Evolutionary conservation across 2,329 filamentous ascomycete genomes (phyloP).

Genomic region (Penicillium verrucosum): DNA sequence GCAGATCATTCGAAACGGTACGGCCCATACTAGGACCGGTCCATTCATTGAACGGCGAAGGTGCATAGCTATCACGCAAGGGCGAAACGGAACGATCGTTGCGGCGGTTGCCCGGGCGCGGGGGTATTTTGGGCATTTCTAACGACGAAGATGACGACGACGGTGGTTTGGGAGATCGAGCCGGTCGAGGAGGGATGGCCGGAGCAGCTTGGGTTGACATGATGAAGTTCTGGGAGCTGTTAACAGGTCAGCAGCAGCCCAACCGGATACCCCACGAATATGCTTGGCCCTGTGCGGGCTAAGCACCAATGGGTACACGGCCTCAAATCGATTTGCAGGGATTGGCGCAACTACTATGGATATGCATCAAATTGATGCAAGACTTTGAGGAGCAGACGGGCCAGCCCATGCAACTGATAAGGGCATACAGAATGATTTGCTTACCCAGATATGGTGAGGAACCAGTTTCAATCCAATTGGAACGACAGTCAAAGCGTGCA

Average conservation of each 20-base stretch:
- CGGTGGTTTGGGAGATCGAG: slow-evolving; percentile 51
- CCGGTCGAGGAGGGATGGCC: slow-evolving; percentile 61
- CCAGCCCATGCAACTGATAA: slow-evolving; percentile 15
- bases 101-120: slow-evolving; percentile 65
- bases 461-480: slow-evolving; percentile 10
- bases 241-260: slow-evolving; percentile 15
- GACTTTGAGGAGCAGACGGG: not conserved
- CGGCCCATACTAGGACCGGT: slow-evolving; percentile 40
- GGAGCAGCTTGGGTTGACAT: slow-evolving; percentile 51
- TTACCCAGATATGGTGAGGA: slow-evolving; percentile 19
- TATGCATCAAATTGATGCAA: slow-evolving; percentile 5
- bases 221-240: slow-evolving; percentile 11
- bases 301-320: not conserved
- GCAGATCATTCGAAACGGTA: slow-evolving; percentile 36
- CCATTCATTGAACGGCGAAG: slow-evolving; percentile 77
- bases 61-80: slow-evolving; percentile 73
- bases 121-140: slow-evolving; percentile 70
- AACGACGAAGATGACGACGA: slow-evolving; percentile 25
- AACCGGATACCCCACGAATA: not conserved
- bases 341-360: not conserved
- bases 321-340: not conserved
- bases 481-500: not conserved
- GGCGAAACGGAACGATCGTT: slow-evolving; percentile 74
- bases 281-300: not conserved
- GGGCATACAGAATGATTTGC: slow-evolving; percentile 12